Evolutionary conservation across 2,329 filamentous ascomycete species (phyloP).

Genomic region (Ophioceras dolichostomum): DNA sequence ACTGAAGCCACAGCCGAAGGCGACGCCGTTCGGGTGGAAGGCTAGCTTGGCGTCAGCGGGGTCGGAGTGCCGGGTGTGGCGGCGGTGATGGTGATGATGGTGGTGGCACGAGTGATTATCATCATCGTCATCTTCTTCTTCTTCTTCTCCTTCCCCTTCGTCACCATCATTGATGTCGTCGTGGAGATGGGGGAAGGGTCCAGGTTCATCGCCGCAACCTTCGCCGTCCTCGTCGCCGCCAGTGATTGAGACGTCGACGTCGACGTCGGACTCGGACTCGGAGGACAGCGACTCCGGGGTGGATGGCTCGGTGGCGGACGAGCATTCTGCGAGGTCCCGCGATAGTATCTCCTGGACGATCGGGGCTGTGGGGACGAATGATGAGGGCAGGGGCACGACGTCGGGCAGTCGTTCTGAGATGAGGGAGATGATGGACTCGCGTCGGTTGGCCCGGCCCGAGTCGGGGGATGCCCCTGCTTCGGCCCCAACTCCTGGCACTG

Average conservation of each 20-base stretch:
- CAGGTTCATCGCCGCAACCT: too few relatives aligned
- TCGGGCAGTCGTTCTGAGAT: too few relatives aligned
- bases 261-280: not conserved
- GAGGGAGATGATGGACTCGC: slow-evolving; percentile 8
- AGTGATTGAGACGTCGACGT: not conserved
- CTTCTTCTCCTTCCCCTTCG: too few relatives aligned
- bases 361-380: slow-evolving; percentile 9
- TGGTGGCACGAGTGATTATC: not conserved
- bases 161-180: too few relatives aligned
- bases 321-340: slow-evolving; percentile 11
- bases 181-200: too few relatives aligned
- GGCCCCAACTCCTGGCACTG: too few relatives aligned
- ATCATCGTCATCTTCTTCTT: slow-evolving; percentile 2
- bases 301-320: not conserved
- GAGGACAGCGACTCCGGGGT: not conserved
- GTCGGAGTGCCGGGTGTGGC: not conserved
- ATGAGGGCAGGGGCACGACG: slow-evolving; percentile 5
- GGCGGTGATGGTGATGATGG: not conserved
- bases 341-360: slow-evolving; percentile 10
- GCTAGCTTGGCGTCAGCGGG: slow-evolving; percentile 8
- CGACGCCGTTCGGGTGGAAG: slow-evolving; percentile 13
- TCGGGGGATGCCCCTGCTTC: too few relatives aligned
- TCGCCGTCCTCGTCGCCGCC: too few relatives aligned
- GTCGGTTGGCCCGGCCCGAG: too few relatives aligned
- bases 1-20: slow-evolving; percentile 11